Evolutionary conservation across 2,329 filamentous ascomycete species (phyloP), one percentile per base, ranked within the genome.

Genomic region (Teratosphaeria gauchensis): DNA sequence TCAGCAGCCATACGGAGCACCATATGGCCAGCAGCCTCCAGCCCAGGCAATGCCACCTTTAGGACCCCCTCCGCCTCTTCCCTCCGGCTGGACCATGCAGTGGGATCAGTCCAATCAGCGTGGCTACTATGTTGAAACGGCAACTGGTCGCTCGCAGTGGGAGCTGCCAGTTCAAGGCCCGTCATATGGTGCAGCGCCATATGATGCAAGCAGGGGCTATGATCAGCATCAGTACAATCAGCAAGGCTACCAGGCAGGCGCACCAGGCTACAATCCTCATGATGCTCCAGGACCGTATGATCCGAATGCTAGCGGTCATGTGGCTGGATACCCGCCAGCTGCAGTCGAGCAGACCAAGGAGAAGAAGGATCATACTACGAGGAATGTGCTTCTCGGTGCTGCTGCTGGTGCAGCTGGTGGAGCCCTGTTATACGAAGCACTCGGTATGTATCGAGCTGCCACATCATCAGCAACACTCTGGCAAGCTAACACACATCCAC

Each of bases 371-470:
- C 64, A 75, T 60, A 68, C 71, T 53, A 69, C 69, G 54, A 77
- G 78, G 54, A 76, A 78, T 30, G 76, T 82, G 65, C 69, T 85
- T 21, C 73, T 82, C 42, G 82, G 78, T 24, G 84, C 79, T 56
- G 80, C 80, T 5, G 84, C 78, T 8, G 82, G 82, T 61, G 80
- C 77, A 51, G 68, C 83, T 35, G 84, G 80, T 11, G 84, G 83
- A 53, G 84, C 82, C 3, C 67, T 84, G 38, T 70, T 86, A 58
- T 79, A 78, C 12, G 76, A 84, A 66, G 80, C 80, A 56, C 62
- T 84, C 14, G 74, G 84, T 86, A 76, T 59, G 78, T 75, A 55
- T 11, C 30, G 14, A 9, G n/a, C 28, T n/a, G 24, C 28, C 12
- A 9, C n/a, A 54, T 53, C 24, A 35, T 6, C 19, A 38, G 30